phyloP scores from a whole-genome alignment of 352 stramenopile genomes.

The Phytopythium oedochilum region DNA sequence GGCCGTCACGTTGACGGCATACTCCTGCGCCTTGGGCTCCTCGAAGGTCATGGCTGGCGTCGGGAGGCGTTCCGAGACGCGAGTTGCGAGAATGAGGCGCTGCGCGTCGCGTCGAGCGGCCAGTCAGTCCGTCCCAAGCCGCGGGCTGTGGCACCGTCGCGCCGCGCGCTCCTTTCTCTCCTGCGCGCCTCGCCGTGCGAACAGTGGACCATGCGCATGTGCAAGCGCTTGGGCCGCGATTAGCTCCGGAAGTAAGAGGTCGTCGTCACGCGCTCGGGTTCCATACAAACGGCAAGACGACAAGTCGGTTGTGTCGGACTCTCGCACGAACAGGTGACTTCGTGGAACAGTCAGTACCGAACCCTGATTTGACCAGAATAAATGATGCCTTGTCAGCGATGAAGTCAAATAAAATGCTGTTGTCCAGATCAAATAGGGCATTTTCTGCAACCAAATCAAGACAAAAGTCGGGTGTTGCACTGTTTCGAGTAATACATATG shows the following conservation, averaged over 20 bases:
- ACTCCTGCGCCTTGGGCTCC: constrained; percentile 1
- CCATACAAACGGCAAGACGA: background rate
- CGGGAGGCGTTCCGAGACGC: too few species aligned
- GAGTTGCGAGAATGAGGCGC: too few species aligned
- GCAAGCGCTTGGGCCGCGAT: background rate
- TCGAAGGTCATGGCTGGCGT: background rate
- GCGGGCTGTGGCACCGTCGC: background rate
- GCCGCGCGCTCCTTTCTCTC: background rate
- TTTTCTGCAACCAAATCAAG: too few species aligned
- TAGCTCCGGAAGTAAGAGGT: background rate
- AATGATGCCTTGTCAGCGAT: background rate
- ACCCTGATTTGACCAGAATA: background rate
- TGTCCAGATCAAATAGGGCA: too few species aligned
- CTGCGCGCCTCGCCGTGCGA: background rate
- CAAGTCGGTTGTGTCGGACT: background rate
- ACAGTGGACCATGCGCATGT: background rate
- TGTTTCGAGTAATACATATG: too few species aligned
- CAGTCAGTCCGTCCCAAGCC: background rate
- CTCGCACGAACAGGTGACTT: background rate
- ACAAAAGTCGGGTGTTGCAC: too few species aligned
- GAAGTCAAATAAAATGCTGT: background rate
- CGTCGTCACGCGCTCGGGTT: background rate
- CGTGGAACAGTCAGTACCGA: background rate
- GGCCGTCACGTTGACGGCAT: background rate
- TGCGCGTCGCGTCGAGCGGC: background rate